Conservation (phyloP, 2,329 filamentous ascomycete genomes). For the Parastagonospora nodorum region DNA sequence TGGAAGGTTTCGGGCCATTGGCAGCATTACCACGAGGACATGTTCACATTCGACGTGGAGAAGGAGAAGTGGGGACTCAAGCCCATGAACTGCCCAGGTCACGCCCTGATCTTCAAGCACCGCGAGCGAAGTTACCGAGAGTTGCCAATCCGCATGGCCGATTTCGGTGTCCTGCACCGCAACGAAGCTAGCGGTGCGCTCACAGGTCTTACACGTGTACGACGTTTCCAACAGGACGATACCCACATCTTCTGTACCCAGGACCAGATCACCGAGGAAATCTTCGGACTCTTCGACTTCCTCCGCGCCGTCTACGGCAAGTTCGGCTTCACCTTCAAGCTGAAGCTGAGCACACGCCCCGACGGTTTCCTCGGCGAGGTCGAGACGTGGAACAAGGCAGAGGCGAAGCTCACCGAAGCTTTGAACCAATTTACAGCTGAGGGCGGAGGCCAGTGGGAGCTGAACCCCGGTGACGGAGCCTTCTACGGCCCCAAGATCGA, state of each 20-base stretch:
- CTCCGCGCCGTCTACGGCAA: constrained; percentile 78
- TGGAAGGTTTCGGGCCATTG: constrained; percentile 97
- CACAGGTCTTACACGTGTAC: constrained; percentile 86
- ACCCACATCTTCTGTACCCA: constrained; percentile 93
- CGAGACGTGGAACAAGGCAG: constrained; percentile 87
- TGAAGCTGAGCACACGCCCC: constrained; percentile 88
- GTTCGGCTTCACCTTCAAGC: constrained; percentile 87
- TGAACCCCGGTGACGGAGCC: constrained; percentile 93
- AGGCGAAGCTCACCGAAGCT: constrained; percentile 77
- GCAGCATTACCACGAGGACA: constrained; percentile 90
- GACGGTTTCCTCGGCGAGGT: constrained; percentile 89
- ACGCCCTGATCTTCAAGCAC: constrained; percentile 86
- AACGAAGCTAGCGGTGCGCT: constrained; percentile 95
- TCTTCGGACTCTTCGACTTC: constrained; percentile 86
- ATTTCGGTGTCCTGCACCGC: constrained; percentile 93
- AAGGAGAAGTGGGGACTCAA: constrained; percentile 87
- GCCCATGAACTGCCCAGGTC: constrained; percentile 98
- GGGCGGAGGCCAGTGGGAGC: constrained; percentile 75
- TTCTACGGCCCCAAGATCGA: constrained; percentile 99
- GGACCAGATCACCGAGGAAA: constrained; percentile 76
- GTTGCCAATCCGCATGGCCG: constrained; percentile 87
- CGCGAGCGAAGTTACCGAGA: constrained; percentile 86
- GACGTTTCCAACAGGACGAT: constrained; percentile 95
- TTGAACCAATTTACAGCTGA: constrained; percentile 71
- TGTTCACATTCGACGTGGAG: constrained; percentile 85